Evolutionary conservation across 2,329 filamentous ascomycete genomes (phyloP), one percentile per base, ranked within the genome.

Genomic region (Stagonosporopsis cucurbitacearum): DNA sequence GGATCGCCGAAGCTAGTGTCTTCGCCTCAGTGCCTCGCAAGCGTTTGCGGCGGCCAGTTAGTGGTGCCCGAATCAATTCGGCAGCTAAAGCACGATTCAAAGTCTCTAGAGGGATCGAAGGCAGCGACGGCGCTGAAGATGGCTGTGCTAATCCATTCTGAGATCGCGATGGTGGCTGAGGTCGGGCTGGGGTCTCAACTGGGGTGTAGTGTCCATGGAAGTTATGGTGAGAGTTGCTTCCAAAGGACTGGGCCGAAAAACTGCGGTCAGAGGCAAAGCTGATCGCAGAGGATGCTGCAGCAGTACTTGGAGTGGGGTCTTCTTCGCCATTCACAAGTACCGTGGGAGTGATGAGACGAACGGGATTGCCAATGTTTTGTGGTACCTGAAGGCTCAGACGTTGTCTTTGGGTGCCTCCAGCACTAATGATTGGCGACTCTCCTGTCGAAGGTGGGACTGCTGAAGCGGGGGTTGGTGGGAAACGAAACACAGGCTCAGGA

Each of bases 371-470:
- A 17, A 81, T 77, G 55, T 87, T 81, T 61, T 86, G 81, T 7
- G 87, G 86, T 0, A 89, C 86, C 64, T 88, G 86, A 0, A 89
- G 75, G 19, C 84, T 85, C 6, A 88, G 74, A 19, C 84, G 76
- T 49, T 80, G 80, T 19, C 53, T 42, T 15, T 56, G 53, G 7
- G 53, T 56, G 12, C 53, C 53, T 13, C 53, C 53, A 15, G 53
- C 53, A 46, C 53, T 56, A n/a, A 56, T 51, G n/a, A 56, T 15
- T n/a, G 53, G 53, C 8, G 53, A 56, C 28, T 56, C 53, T 23
- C 53, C 53, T 15, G 53, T 56, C 4, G 53, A 56, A 12, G 53
- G 53, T n/a, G 53, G 53, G 13, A 76, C 57, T 36, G 75, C 72
- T 50, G 74, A 77, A 12, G 72, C 71, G 19, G 74, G 74, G 8